phyloP scores from a whole-genome alignment of 140 eudicot genomes.

The Senecio squalidus region DNA sequence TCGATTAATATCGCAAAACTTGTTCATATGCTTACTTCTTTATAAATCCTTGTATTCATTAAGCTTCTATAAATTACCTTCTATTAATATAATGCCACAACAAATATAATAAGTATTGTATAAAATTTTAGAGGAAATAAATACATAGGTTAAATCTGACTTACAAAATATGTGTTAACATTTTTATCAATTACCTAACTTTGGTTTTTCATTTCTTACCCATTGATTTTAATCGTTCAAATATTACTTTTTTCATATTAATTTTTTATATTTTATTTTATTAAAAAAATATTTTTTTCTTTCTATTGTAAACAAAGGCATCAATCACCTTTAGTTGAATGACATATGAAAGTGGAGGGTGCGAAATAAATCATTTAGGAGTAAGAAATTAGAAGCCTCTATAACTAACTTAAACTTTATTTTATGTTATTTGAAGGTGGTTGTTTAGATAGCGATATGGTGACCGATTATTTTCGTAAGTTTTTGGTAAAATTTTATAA shows the following conservation, averaged over 20 bases:
- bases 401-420: conserved; percentile 11
- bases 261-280: background rate
- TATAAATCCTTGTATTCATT: too few species aligned
- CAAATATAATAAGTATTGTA: too few species aligned
- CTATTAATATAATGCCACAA: too few species aligned
- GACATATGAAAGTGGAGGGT: conserved; percentile 26
- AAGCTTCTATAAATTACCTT: too few species aligned
- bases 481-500: background rate
- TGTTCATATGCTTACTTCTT: too few species aligned
- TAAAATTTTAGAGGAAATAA: too few species aligned
- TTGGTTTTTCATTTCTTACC: too few species aligned
- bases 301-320: conserved; percentile 17
- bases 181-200: too few species aligned
- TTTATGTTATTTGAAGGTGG: conserved; percentile 15
- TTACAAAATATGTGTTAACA: too few species aligned
- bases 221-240: too few species aligned
- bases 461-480: conserved; percentile 38
- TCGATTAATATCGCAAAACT: too few species aligned
- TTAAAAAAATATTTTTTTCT: conserved; percentile 9
- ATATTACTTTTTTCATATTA: background rate
- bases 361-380: conserved; percentile 24
- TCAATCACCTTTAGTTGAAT: conserved; percentile 33
- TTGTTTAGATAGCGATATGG: conserved; percentile 32
- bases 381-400: conserved; percentile 14
- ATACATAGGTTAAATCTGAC: too few species aligned